These are phyloP conservation scores for Hymenoscyphus salicellus DNA, from an alignment of 2,329 filamentous ascomycete genomes.

Conservation along the genomic window DNA sequence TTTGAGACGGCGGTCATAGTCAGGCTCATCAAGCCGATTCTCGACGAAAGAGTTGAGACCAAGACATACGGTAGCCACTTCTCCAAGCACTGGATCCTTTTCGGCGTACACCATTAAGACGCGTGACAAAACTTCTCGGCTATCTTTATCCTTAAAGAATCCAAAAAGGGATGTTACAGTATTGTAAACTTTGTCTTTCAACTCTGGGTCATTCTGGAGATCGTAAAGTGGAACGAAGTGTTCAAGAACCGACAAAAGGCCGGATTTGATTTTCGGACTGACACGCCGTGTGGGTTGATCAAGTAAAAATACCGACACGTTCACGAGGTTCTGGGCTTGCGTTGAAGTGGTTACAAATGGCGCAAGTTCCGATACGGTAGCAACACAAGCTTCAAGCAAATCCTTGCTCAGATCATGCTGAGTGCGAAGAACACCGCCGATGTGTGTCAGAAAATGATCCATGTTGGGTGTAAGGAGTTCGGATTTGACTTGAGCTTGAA, in stretches of 20 bases:
- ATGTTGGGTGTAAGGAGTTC: constrained; percentile 57
- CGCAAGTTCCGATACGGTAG: constrained; percentile 73
- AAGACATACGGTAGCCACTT: constrained; percentile 67
- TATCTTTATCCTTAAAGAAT: constrained; percentile 80
- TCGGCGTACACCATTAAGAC: constrained; percentile 70
- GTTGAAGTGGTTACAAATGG: constrained; percentile 64
- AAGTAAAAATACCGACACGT: constrained; percentile 76
- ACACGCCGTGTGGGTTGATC: constrained; percentile 82
- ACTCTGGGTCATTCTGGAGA: constrained; percentile 51
- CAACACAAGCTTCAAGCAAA: constrained; percentile 74
- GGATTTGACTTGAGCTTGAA: constrained; percentile 48
- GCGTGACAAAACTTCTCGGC: constrained; percentile 69
- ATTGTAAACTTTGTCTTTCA: constrained; percentile 66
- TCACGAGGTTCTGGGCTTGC: constrained; percentile 73
- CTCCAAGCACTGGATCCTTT: constrained; percentile 56
- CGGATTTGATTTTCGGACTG: constrained; percentile 77
- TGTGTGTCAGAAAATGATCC: constrained; percentile 61
- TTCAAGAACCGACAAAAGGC: constrained; percentile 75
- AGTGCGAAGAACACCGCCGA: constrained; percentile 64
- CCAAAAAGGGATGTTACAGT: constrained; percentile 80
- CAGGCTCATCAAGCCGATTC: constrained; percentile 74
- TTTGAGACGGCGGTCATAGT: constrained; percentile 77
- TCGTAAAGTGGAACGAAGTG: constrained; percentile 70
- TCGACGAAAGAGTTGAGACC: constrained; percentile 77
- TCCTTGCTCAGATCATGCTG: constrained; percentile 61